phyloP scores from a whole-genome alignment of 1,139 yeast species.

The Hansenula sp. region DNA sequence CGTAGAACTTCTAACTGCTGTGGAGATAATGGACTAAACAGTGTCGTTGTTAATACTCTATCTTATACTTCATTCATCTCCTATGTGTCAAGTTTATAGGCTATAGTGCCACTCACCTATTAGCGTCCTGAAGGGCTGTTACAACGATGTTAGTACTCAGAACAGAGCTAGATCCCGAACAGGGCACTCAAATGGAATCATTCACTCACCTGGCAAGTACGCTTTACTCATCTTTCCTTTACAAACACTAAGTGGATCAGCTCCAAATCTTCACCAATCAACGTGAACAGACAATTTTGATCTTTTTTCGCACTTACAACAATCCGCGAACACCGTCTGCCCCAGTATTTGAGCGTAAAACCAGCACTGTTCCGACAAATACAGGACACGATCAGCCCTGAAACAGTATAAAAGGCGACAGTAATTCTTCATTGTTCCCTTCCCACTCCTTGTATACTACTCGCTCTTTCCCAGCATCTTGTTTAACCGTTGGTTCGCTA shows the following conservation, averaged over 20 bases:
- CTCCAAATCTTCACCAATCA: neutral
- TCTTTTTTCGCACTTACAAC: too few relatives aligned
- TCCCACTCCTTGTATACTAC: too few relatives aligned
- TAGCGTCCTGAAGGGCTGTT: slow-evolving; percentile 28
- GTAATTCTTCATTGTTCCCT: too few relatives aligned
- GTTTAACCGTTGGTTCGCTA: too few relatives aligned
- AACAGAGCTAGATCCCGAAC: neutral
- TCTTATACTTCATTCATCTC: neutral
- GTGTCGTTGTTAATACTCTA: slow-evolving; percentile 4
- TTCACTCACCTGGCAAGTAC: slow-evolving; percentile 23
- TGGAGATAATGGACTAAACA: slow-evolving; percentile 55
- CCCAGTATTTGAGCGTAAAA: too few relatives aligned
- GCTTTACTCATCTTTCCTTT: slow-evolving; percentile 14
- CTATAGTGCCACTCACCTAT: slow-evolving; percentile 22
- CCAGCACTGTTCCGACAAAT: too few relatives aligned
- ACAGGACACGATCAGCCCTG: too few relatives aligned
- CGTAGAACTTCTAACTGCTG: slow-evolving; percentile 74
- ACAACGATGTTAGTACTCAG: neutral
- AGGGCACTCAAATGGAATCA: neutral
- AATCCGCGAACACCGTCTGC: too few relatives aligned
- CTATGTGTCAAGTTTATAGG: neutral
- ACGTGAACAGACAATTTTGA: too few relatives aligned
- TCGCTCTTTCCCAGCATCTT: too few relatives aligned
- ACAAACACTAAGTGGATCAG: too few relatives aligned
- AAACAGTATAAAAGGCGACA: too few relatives aligned